Conservation (phyloP, 1,139 yeast species). For the Blastobotrys indianensis region DNA sequence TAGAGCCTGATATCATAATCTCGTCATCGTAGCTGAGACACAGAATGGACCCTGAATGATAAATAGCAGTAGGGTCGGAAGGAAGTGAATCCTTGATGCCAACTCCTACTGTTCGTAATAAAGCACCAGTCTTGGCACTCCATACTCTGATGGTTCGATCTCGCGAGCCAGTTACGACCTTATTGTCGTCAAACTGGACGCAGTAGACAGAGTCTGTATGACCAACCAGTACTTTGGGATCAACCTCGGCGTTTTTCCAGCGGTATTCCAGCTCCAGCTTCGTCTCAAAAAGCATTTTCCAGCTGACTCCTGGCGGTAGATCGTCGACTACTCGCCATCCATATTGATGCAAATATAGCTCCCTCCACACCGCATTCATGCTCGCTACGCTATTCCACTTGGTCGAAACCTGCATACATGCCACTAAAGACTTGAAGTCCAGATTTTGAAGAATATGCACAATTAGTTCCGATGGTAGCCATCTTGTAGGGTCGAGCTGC, state of each 20-base stretch:
- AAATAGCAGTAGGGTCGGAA: constrained; percentile 10
- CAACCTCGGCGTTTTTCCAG: constrained; percentile 27
- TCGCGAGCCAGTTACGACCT: constrained; percentile 35
- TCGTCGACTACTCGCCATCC: constrained; percentile 21
- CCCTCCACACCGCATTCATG: constrained; percentile 28
- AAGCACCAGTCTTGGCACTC: constrained; percentile 28
- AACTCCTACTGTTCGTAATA: constrained; percentile 24
- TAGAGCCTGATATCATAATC: constrained; percentile 35
- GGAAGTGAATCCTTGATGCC: constrained; percentile 1
- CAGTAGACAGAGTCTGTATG: constrained; percentile 37
- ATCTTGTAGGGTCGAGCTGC: constrained; percentile 20
- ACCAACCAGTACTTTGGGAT: constrained; percentile 28
- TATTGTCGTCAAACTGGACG: constrained; percentile 30
- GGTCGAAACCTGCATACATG: constrained; percentile 24
- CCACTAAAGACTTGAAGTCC: constrained; percentile 18
- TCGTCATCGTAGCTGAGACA: constrained; percentile 31
- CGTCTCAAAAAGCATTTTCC: constrained; percentile 28
- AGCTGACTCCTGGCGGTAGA: constrained; percentile 17
- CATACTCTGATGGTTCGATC: constrained; percentile 34
- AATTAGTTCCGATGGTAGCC: constrained; percentile 29
- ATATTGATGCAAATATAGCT: constrained; percentile 15
- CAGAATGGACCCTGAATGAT: constrained; percentile 33
- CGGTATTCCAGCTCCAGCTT: constrained; percentile 27
- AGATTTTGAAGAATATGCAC: constrained; percentile 22
- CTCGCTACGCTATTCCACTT: constrained; percentile 24